These are phyloP conservation scores for Miamiensis avidus DNA, from an alignment of 169 alveolate species.

Conservation along the genomic window DNA sequence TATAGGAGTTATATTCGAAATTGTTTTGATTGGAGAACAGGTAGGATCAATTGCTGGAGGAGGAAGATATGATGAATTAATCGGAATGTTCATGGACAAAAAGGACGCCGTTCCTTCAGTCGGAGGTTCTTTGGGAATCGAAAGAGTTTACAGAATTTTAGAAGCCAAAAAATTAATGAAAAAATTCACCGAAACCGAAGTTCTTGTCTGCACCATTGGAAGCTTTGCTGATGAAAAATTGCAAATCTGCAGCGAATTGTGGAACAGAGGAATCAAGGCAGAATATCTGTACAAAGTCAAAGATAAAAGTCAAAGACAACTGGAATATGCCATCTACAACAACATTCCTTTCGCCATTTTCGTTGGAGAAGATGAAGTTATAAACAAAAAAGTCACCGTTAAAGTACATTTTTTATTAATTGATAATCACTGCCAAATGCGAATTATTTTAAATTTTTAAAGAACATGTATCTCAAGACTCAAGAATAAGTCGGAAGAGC, in stretches of 20 bases:
- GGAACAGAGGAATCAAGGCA: slow-evolving; percentile 63
- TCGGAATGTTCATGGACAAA: slow-evolving; percentile 88
- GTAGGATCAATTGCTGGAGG: slow-evolving; percentile 98
- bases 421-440: not conserved
- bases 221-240: slow-evolving; percentile 52
- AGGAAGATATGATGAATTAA: slow-evolving; percentile 95
- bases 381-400: slow-evolving; percentile 54
- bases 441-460: not conserved
- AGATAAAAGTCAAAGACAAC: slow-evolving; percentile 53
- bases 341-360: slow-evolving; percentile 59
- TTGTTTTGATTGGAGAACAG: slow-evolving; percentile 83
- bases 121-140: slow-evolving; percentile 96
- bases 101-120: slow-evolving; percentile 93
- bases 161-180: slow-evolving; percentile 56
- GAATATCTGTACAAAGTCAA: slow-evolving; percentile 65
- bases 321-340: slow-evolving; percentile 52
- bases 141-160: slow-evolving; percentile 90
- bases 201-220: slow-evolving; percentile 53
- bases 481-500: slow-evolving; percentile 4
- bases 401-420: slow-evolving; percentile 20
- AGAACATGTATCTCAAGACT: not conserved
- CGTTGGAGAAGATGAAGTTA: slow-evolving; percentile 73
- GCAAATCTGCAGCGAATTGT: slow-evolving; percentile 47
- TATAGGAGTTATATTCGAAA: slow-evolving; percentile 92
- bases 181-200: slow-evolving; percentile 57